A percentile compares a stretch with the other conserved stretches of the same genome.
Evolutionary conservation across 768 basidiomycete genomes (phyloP).

Genomic region (Saitozyma sp.): DNA sequence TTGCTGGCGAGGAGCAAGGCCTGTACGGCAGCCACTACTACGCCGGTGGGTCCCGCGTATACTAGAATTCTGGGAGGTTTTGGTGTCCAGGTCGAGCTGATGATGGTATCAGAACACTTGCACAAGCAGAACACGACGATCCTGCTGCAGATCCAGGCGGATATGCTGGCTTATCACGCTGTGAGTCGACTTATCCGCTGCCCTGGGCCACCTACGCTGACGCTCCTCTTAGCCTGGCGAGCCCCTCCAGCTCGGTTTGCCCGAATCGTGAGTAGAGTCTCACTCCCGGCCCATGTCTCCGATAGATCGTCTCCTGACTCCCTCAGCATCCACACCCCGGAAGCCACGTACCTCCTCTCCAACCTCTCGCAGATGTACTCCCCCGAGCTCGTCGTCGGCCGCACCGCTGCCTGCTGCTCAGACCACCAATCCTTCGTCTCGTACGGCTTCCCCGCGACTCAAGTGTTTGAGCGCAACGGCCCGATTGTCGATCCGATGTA

Average conservation of each 20-base stretch:
- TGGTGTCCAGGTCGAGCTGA: neutral
- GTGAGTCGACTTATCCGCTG: constrained; percentile 23
- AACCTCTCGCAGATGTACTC: constrained; percentile 78
- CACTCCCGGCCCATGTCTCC: constrained; percentile 11
- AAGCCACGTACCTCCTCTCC: constrained; percentile 71
- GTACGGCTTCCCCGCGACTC: constrained; percentile 80
- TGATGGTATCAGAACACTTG: constrained; percentile 59
- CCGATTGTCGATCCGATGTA: constrained; percentile 63
- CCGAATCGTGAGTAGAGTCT: constrained; percentile 59
- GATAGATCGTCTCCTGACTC: neutral
- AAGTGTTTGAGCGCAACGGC: constrained; percentile 84
- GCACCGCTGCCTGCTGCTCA: constrained; percentile 74
- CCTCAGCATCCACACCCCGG: constrained; percentile 72
- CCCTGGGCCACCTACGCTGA: no score
- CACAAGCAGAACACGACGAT: constrained; percentile 64
- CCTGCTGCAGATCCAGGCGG: constrained; percentile 82
- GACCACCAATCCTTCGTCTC: constrained; percentile 72
- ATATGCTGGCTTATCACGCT: constrained; percentile 85
- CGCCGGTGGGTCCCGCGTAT: constrained; percentile 61
- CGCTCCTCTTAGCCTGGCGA: constrained; percentile 59
- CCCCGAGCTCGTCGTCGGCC: constrained; percentile 46
- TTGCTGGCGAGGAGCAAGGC: constrained; percentile 92
- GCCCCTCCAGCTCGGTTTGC: constrained; percentile 79
- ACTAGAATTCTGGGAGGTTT: constrained; percentile 10
- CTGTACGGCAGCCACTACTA: constrained; percentile 75